phyloP scores from a whole-genome alignment of 208 protist genomes.

The Wallacemonas rigidus region DNA sequence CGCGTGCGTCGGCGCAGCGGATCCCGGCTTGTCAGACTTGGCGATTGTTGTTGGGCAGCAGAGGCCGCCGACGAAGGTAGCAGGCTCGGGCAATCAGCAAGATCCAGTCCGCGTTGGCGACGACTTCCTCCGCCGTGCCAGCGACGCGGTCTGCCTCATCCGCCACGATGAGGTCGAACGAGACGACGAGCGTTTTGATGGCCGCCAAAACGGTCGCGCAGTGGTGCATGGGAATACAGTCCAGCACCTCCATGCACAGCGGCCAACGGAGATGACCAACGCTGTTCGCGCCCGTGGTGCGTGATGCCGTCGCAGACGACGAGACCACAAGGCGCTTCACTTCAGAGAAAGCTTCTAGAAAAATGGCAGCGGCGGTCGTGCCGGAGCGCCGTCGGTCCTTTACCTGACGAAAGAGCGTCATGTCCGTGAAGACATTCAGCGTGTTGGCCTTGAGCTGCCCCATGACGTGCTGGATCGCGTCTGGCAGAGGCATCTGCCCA shows the following conservation, averaged over 20 bases:
- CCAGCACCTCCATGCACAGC: slow-evolving; percentile 60
- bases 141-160: slow-evolving; percentile 51
- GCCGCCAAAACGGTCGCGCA: slow-evolving; percentile 67
- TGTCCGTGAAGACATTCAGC: slow-evolving; percentile 88
- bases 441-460: slow-evolving; percentile 83
- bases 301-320: slow-evolving; percentile 27
- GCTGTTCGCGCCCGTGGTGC: slow-evolving; percentile 11
- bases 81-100: slow-evolving; percentile 72
- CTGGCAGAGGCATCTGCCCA: slow-evolving; percentile 52
- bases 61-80: slow-evolving; percentile 70
- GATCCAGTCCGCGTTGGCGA: slow-evolving; percentile 88
- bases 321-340: slow-evolving; percentile 77
- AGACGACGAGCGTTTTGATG: slow-evolving; percentile 83
- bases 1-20: no score
- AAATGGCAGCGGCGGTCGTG: slow-evolving; percentile 57
- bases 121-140: slow-evolving; percentile 64
- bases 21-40: neutral
- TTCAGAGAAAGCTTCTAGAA: slow-evolving; percentile 81
- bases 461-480: slow-evolving; percentile 81
- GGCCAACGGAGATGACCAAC: slow-evolving; percentile 61
- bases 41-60: slow-evolving; percentile 71
- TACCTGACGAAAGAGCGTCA: slow-evolving; percentile 74
- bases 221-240: slow-evolving; percentile 76
- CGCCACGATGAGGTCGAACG: slow-evolving; percentile 72
- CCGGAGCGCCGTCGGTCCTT: slow-evolving; percentile 68